phyloP scores from a whole-genome alignment of 441 rosid genomes.

The Euphorbia celastroides region DNA sequence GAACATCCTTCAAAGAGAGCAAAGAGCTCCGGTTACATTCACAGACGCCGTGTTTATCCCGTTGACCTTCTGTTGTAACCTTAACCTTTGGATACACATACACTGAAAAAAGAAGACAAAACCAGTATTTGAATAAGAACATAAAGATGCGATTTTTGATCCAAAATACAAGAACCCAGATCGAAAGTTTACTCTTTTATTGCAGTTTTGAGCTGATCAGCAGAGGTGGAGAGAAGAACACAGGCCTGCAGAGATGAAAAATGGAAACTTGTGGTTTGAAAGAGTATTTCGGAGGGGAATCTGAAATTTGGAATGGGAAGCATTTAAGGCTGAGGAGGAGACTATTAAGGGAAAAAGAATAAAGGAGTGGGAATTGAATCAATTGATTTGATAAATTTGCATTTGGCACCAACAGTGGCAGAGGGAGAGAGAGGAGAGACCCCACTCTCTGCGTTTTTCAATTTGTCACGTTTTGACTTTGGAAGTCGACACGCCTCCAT shows the following conservation, averaged over 20 bases:
- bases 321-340: not conserved
- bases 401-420: constrained; percentile 4
- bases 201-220: not conserved
- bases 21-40: constrained; percentile 32
- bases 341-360: not conserved
- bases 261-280: not conserved
- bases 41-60: constrained; percentile 14
- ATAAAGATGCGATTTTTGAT: not conserved
- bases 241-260: not conserved
- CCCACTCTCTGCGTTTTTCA: not conserved
- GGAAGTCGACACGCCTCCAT: constrained; percentile 10
- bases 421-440: too few relatives aligned
- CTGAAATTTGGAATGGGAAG: not conserved
- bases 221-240: not conserved
- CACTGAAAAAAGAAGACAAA: not conserved
- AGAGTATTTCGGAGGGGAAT: not conserved
- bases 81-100: constrained; percentile 61
- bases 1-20: constrained; percentile 37
- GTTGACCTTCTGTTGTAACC: constrained; percentile 31
- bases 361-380: not conserved
- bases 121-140: not conserved
- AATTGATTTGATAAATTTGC: not conserved
- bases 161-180: constrained; percentile 6
- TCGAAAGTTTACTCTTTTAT: constrained; percentile 6
- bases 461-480: constrained; percentile 5